These are phyloP conservation scores for Talaromyces albobiverticillius DNA, from an alignment of 2,329 filamentous ascomycete genomes.

Conservation along the genomic window DNA sequence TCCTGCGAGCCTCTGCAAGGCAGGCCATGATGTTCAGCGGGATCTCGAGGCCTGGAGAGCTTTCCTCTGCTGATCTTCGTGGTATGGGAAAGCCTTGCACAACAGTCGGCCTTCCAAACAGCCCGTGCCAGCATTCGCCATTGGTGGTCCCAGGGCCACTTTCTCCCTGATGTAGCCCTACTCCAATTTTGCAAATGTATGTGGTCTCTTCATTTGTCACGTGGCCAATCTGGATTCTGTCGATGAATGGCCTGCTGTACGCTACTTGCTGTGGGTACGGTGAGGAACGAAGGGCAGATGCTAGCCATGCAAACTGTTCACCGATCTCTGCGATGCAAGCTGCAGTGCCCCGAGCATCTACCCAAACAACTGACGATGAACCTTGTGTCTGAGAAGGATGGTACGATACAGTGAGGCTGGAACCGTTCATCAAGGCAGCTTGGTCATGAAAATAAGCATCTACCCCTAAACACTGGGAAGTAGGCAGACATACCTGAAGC, in stretches of 20 bases:
- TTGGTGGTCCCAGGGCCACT: not conserved
- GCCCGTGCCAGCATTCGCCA: slow-evolving; percentile 29
- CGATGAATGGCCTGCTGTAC: slow-evolving; percentile 17
- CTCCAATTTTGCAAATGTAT: slow-evolving; percentile 6
- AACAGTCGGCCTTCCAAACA: slow-evolving; percentile 29
- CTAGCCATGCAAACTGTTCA: slow-evolving; percentile 36
- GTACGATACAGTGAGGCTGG: not conserved
- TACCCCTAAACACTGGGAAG: too few species aligned
- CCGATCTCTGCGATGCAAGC: slow-evolving; percentile 30
- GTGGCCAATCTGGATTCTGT: not conserved
- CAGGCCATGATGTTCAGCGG: slow-evolving; percentile 11
- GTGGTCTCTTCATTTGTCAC: not conserved
- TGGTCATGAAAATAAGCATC: not conserved
- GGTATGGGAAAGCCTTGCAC: slow-evolving; percentile 30
- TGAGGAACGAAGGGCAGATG: slow-evolving; percentile 28
- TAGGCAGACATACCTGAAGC: not conserved
- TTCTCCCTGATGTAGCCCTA: not conserved
- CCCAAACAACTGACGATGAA: not conserved
- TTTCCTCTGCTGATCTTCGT: slow-evolving; percentile 14
- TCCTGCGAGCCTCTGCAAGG: slow-evolving; percentile 11
- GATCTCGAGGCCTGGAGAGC: slow-evolving; percentile 30
- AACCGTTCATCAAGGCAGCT: not conserved
- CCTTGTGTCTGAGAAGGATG: not conserved
- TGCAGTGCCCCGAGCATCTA: slow-evolving; percentile 7
- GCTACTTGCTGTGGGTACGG: slow-evolving; percentile 14